Conservation (phyloP, 2,329 filamentous ascomycete genomes). For the Talaromyces verruculosus region DNA sequence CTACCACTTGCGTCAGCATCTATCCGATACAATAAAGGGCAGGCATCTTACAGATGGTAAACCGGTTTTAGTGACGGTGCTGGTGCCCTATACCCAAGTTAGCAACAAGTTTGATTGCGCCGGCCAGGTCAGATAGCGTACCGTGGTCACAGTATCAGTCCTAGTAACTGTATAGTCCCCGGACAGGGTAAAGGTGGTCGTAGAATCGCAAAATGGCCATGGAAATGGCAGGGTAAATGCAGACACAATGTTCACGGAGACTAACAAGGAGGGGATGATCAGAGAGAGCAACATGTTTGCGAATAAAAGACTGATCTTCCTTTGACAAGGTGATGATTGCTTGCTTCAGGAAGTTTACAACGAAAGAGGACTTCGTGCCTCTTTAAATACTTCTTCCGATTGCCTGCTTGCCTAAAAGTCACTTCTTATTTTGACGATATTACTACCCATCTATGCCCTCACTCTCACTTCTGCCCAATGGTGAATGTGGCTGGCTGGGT, state of each 20-base stretch:
- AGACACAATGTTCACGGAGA: background rate
- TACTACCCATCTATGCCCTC: background rate
- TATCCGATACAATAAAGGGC: background rate
- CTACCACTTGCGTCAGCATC: background rate
- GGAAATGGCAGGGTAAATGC: constrained; percentile 3
- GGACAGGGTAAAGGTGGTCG: background rate
- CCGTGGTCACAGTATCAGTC: constrained; percentile 13
- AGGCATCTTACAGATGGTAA: background rate
- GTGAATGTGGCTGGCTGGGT: background rate
- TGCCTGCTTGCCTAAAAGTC: background rate
- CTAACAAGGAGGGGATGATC: background rate
- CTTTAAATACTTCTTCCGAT: background rate
- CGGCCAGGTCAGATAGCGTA: background rate
- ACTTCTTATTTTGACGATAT: background rate
- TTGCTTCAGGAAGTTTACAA: background rate
- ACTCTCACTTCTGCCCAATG: background rate
- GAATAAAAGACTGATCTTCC: background rate
- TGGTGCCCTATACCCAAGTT: background rate
- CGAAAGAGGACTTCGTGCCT: background rate
- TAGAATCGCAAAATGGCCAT: constrained; percentile 4
- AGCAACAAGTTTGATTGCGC: background rate
- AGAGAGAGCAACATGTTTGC: background rate
- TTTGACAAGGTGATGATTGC: background rate
- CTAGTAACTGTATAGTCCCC: constrained; percentile 10
- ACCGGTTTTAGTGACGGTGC: constrained; percentile 3